phyloP scores from a whole-genome alignment of 169 alveolate species.

The Plasmodium billcollinsi region DNA sequence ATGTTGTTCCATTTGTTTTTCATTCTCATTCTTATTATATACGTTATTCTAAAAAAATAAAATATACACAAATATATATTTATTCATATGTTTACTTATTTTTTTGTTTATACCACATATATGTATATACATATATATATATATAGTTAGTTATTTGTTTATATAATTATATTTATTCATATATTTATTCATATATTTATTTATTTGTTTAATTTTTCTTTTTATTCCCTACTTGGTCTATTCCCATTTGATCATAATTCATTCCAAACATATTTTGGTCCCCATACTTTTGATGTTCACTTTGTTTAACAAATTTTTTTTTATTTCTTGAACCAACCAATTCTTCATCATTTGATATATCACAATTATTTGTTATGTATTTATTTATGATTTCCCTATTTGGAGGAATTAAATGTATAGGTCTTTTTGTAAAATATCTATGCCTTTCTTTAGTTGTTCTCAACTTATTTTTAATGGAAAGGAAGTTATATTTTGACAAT shows the following conservation, averaged over 20 bases:
- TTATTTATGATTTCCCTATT: neutral
- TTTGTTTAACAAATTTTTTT: slow-evolving; percentile 23
- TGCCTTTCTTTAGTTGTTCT: slow-evolving; percentile 15
- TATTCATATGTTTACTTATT: no score
- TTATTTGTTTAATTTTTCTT: no score
- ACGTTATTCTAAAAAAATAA: neutral
- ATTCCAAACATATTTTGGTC: slow-evolving; percentile 4
- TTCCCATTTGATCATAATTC: slow-evolving; percentile 1
- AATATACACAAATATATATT: no score
- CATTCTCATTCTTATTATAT: neutral
- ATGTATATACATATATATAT: no score
- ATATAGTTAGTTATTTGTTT: no score
- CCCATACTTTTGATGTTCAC: slow-evolving; percentile 47
- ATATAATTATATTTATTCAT: no score
- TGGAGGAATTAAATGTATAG: neutral
- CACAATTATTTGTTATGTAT: neutral
- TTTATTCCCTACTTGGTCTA: slow-evolving; percentile 2
- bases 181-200: no score
- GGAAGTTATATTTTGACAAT: slow-evolving; percentile 5
- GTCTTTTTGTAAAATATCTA: slow-evolving; percentile 10
- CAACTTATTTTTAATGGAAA: slow-evolving; percentile 15
- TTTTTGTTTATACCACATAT: no score
- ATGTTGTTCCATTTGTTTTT: neutral
- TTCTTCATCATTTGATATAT: slow-evolving; percentile 21
- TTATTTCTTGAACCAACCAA: neutral